Conservation (phyloP, 208 protist genomes). For the Phytomonas sp. region DNA sequence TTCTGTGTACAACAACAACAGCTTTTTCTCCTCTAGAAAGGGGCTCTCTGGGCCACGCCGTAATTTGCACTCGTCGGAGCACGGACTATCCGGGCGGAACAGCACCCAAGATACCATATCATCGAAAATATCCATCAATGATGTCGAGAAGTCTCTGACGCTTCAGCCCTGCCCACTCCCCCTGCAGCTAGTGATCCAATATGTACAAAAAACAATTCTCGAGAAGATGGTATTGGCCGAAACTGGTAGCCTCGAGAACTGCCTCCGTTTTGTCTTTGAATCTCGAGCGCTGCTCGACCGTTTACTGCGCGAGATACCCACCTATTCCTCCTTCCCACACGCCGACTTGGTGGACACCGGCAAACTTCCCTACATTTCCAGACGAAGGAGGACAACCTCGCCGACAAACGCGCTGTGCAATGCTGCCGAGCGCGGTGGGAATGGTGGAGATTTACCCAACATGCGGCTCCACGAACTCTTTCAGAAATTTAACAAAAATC, state of each 20-base stretch:
- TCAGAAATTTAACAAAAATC: conserved; percentile 58
- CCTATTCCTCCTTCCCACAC: conserved; percentile 22
- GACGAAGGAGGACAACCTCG: background rate
- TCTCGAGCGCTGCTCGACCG: conserved; percentile 66
- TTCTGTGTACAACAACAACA: background rate
- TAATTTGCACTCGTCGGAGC: background rate
- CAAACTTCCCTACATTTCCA: background rate
- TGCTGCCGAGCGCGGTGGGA: background rate
- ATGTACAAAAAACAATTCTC: conserved; percentile 45
- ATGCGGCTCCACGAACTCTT: conserved; percentile 46
- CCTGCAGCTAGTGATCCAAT: conserved; percentile 65
- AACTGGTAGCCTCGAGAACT: conserved; percentile 59
- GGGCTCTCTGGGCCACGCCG: background rate
- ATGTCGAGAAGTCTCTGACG: conserved; percentile 47
- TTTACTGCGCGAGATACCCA: conserved; percentile 76
- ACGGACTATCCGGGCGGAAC: background rate
- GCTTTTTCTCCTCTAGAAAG: background rate
- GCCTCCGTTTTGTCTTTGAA: conserved; percentile 77
- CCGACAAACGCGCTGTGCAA: background rate
- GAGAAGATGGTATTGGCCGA: conserved; percentile 70
- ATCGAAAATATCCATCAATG: conserved; percentile 5
- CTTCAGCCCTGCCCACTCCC: conserved; percentile 74
- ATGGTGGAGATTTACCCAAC: background rate
- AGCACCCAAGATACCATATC: background rate
- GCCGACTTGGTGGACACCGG: conserved; percentile 8